Percentiles rank a stretch among this genome's conserved stretches.
phyloP scores from a whole-genome alignment of 2,329 filamentous ascomycete species.

The Penicillium sp. region DNA sequence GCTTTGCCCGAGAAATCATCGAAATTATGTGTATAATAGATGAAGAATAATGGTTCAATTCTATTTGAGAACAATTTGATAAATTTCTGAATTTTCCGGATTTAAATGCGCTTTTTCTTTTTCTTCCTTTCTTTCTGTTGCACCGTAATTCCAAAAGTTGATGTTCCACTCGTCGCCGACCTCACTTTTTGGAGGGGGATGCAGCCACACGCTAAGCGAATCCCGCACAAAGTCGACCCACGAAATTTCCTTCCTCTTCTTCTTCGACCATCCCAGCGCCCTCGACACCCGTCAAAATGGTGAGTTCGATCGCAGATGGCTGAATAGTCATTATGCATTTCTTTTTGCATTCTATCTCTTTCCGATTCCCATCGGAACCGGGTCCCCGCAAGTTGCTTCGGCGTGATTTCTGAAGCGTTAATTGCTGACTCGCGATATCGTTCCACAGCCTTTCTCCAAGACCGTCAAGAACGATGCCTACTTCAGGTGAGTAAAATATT shows the following conservation, averaged over 20 bases:
- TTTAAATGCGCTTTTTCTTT: slow-evolving; percentile 1
- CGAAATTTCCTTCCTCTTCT: slow-evolving; percentile 33
- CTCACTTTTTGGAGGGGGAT: slow-evolving; percentile 35
- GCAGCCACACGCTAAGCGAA: slow-evolving; percentile 43
- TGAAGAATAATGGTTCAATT: not conserved
- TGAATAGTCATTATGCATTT: slow-evolving; percentile 24
- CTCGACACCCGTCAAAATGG: slow-evolving; percentile 45
- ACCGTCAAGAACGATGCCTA: slow-evolving; percentile 96
- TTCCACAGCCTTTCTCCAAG: slow-evolving; percentile 80
- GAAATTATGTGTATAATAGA: not conserved
- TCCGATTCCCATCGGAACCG: slow-evolving; percentile 37
- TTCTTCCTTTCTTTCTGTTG: too few species aligned
- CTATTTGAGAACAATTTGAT: slow-evolving; percentile 3
- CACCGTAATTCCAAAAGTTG: not conserved
- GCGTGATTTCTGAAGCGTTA: slow-evolving; percentile 90
- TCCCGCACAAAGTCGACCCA: slow-evolving; percentile 42
- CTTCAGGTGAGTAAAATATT: slow-evolving; percentile 75
- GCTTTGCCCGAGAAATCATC: not conserved
- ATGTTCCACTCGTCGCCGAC: slow-evolving; percentile 42
- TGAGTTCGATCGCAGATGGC: slow-evolving; percentile 37
- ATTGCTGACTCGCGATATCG: slow-evolving; percentile 93
- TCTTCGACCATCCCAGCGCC: slow-evolving; percentile 35
- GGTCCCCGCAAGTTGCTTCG: slow-evolving; percentile 99
- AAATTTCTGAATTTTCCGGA: not conserved
- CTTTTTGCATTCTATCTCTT: slow-evolving; percentile 16